phyloP scores from a whole-genome alignment of 495 filamentous ascomycete genomes.

The Glonium stellatum region DNA sequence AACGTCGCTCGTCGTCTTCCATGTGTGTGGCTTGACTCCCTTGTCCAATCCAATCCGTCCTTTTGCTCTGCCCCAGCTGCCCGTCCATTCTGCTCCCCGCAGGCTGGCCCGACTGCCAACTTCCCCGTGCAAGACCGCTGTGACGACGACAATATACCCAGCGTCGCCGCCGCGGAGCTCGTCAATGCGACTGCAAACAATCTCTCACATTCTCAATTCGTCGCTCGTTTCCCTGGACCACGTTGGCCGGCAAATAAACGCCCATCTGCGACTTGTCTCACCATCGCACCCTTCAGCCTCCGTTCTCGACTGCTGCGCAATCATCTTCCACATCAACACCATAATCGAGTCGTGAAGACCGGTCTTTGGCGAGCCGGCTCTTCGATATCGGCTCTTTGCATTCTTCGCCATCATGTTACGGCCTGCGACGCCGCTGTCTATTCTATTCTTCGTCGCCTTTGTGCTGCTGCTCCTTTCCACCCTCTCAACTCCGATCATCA shows the following conservation, averaged over 20 bases:
- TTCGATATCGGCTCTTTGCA: slow-evolving; percentile 8
- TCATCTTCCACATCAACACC: slow-evolving; percentile 7
- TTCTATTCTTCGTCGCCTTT: slow-evolving; percentile 82
- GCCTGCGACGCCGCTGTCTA: slow-evolving; percentile 84
- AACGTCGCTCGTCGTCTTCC: not conserved
- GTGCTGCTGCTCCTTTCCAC: slow-evolving; percentile 77
- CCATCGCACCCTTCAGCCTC: slow-evolving; percentile 11
- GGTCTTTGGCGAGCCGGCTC: slow-evolving; percentile 21
- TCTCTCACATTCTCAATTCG: slow-evolving; percentile 3
- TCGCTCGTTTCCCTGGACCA: slow-evolving; percentile 7
- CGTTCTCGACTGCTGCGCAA: slow-evolving; percentile 2
- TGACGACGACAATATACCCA: not conserved
- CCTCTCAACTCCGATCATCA: slow-evolving; percentile 87
- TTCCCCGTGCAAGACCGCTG: not conserved
- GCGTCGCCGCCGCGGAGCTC: not conserved
- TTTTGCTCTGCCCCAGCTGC: too few relatives aligned
- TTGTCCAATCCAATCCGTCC: not conserved
- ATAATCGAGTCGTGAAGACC: slow-evolving; percentile 12
- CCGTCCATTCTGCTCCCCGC: not conserved
- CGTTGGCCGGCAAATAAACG: not conserved
- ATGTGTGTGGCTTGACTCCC: not conserved
- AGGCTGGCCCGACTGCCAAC: not conserved
- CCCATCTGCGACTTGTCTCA: slow-evolving; percentile 22
- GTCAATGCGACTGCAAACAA: slow-evolving; percentile 11
- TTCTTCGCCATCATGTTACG: slow-evolving; percentile 55